Evolutionary conservation across 805 yeast genomes (phyloP).

Genomic region (Ogataea salicorniae): DNA sequence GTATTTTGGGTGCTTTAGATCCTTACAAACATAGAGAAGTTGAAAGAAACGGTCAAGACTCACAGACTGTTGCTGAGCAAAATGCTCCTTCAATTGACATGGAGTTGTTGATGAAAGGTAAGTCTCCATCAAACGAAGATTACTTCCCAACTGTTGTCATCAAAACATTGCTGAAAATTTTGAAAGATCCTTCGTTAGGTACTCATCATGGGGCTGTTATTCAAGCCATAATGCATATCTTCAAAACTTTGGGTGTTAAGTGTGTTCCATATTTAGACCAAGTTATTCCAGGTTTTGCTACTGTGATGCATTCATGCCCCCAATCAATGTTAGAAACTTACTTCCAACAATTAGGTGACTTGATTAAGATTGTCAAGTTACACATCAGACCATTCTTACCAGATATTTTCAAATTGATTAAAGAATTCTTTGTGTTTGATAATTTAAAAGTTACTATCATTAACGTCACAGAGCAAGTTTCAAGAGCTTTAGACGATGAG

Average conservation of each 20-base stretch:
- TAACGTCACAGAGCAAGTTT: constrained; percentile 74
- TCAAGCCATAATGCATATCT: constrained; percentile 90
- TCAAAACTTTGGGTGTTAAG: constrained; percentile 80
- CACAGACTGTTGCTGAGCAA: constrained; percentile 52
- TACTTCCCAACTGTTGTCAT: constrained; percentile 95
- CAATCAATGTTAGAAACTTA: constrained; percentile 78
- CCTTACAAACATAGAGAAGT: constrained; percentile 94
- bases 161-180: constrained; percentile 71
- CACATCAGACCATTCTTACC: constrained; percentile 81
- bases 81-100: constrained; percentile 89
- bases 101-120: constrained; percentile 85
- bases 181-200: constrained; percentile 79
- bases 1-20: constrained; percentile 93
- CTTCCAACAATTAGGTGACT: constrained; percentile 79
- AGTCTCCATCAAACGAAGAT: constrained; percentile 88
- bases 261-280: constrained; percentile 87
- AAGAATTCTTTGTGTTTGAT: constrained; percentile 62
- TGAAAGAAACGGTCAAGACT: constrained; percentile 47
- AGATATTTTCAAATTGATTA: constrained; percentile 68
- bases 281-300: constrained; percentile 80
- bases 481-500: constrained; percentile 85
- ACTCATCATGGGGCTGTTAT: constrained; percentile 87
- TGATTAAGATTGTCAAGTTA: constrained; percentile 78
- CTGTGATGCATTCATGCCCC: constrained; percentile 79
- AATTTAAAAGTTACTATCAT: constrained; percentile 75